Evolutionary conservation across 768 basidiomycete species (phyloP), one percentile per base, ranked within the genome.

Genomic region (Crepidotus variabilis): DNA sequence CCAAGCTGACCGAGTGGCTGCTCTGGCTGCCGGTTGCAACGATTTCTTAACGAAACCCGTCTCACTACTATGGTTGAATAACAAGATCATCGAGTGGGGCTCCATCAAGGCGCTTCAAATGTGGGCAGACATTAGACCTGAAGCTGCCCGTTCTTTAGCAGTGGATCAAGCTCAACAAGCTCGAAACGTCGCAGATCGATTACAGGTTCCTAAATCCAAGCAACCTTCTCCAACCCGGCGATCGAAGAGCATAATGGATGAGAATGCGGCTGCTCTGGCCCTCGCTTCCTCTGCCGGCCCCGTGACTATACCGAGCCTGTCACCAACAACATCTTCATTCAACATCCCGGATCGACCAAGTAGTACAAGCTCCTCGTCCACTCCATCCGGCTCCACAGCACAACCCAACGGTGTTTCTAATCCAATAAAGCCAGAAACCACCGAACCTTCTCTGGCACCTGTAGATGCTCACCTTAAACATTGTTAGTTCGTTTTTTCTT

Each of bases 31-130:
- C 1, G 97, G 97, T 6, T 99, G 97, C 74, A 98, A 99, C 65
- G 97, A 99, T 70, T 99, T 98, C 73, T 72, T 99, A 50, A 98
- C 95, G 43, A 99, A 99, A 66, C 97, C 97, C 0, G 96, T 99
- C 28, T 93, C 92, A 6, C 77, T 97, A 24, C 79, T 88, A 47
- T 99, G 97, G 97, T 77, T 99, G 51, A 94, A 98, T 69, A 92
- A 87, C 76, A 99, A 99, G 77, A 95, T 98, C 67, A 92, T 96
- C 58, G 97, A 99, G 70, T 99, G 97, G 97, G 97, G 97, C 0
- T 96, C 93, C 2, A 98, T 99, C 74, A 94, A 94, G 68, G 91
- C 90, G 5, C 67, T 94, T 55, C 90, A 93, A 67, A 93, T 92
- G 89, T 94, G 90, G 87, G 92, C 91, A 10, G 91, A 92, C 66